Conservation (phyloP, 805 yeast species). For the Myxozyma kluyveri region DNA sequence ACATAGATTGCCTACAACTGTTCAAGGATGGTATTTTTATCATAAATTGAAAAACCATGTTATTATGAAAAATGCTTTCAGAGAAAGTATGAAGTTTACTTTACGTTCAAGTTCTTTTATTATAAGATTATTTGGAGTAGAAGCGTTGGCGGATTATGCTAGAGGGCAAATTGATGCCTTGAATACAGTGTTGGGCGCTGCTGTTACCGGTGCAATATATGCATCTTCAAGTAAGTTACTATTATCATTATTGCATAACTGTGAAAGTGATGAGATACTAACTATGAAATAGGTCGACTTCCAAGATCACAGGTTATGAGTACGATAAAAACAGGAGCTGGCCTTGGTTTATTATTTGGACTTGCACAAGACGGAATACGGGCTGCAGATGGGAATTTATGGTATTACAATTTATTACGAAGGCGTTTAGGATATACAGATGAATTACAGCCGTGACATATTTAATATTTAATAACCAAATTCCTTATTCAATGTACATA, state of each 20-base stretch:
- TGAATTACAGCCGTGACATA: neutral
- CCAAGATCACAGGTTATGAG: constrained; percentile 34
- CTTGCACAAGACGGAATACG: constrained; percentile 63
- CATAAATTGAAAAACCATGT: constrained; percentile 81
- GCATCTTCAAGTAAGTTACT: constrained; percentile 45
- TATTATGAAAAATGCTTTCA: constrained; percentile 55
- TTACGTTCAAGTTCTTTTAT: constrained; percentile 8
- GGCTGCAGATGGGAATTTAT: constrained; percentile 55
- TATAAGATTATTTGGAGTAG: constrained; percentile 47
- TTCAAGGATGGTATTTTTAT: constrained; percentile 85
- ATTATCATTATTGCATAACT: neutral
- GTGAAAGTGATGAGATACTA: too few species aligned
- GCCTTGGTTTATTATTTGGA: constrained; percentile 62
- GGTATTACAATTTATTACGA: constrained; percentile 47
- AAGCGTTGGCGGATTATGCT: constrained; percentile 56
- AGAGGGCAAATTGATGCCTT: constrained; percentile 57
- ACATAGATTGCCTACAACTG: constrained; percentile 71
- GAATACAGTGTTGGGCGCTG: constrained; percentile 60
- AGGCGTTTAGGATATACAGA: neutral
- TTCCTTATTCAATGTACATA: neutral
- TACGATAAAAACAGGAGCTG: constrained; percentile 49
- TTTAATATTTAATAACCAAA: neutral
- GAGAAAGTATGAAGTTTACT: constrained; percentile 8
- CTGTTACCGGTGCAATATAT: constrained; percentile 51
- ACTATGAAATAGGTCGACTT: constrained; percentile 20